Evolutionary conservation across 106 monocot genomes (phyloP).

Genomic region (Dactylorhiza incarnata): DNA sequence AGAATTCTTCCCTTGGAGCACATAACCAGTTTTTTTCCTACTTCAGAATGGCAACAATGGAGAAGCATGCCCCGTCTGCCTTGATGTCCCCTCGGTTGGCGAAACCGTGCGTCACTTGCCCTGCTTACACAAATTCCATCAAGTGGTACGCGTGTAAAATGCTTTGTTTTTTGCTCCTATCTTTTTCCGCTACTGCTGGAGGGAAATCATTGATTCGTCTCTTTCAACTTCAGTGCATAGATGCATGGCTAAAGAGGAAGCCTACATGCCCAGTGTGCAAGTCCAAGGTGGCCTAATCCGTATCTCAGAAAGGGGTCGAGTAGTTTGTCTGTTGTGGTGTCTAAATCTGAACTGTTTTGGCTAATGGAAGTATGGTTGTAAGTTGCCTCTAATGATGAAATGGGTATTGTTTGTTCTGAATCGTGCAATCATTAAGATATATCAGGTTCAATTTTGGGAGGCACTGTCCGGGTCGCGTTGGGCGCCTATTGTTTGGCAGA

Average conservation of each 20-base stretch:
- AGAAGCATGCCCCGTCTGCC: constrained; percentile 77
- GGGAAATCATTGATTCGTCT: background rate
- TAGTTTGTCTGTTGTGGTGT: too few relatives aligned
- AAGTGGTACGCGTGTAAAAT: constrained; percentile 30
- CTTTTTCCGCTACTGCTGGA: background rate
- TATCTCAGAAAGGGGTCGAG: too few relatives aligned
- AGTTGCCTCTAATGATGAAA: too few relatives aligned
- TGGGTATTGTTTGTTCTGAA: too few relatives aligned
- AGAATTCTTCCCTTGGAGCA: background rate
- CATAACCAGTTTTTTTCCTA: background rate
- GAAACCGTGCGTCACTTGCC: constrained; percentile 83
- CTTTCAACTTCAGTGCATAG: background rate
- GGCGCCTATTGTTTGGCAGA: too few relatives aligned
- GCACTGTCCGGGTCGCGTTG: too few relatives aligned
- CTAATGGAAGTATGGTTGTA: too few relatives aligned
- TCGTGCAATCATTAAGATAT: too few relatives aligned
- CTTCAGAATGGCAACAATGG: constrained; percentile 28
- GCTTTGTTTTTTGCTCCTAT: background rate
- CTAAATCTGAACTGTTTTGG: too few relatives aligned
- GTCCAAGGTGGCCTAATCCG: background rate
- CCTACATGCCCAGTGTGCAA: constrained; percentile 11
- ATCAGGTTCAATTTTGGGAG: too few relatives aligned
- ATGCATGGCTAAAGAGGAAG: constrained; percentile 3
- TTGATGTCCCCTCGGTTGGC: constrained; percentile 52
- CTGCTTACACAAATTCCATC: constrained; percentile 89